A percentile compares a stretch with the other conserved stretches of the same genome.
These are phyloP conservation scores for Nitzschia sp. DNA, from an alignment of 108 stramenopile species.

Conservation along the genomic window DNA sequence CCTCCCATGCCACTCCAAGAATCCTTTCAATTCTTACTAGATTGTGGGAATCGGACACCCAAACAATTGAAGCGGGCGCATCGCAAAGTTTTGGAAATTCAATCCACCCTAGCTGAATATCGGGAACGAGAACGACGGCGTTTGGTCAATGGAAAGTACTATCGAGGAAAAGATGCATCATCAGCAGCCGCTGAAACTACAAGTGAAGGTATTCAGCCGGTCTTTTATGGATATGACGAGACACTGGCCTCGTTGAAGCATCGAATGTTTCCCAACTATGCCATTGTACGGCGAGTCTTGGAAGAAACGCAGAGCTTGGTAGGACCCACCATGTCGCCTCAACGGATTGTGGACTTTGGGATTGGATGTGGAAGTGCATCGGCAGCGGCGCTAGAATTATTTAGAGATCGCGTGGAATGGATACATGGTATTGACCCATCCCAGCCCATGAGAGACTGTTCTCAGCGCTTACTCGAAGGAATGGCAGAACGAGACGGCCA, in stretches of 20 bases:
- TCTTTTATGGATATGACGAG: conserved; percentile 73
- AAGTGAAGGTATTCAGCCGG: conserved; percentile 44
- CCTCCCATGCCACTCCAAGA: conserved; percentile 22
- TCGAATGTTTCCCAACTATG: conserved; percentile 70
- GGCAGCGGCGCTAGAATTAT: conserved; percentile 73
- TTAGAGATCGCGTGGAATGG: conserved; percentile 70
- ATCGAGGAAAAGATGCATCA: conserved; percentile 10
- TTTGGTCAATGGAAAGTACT: conserved; percentile 39
- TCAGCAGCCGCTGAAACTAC: conserved; percentile 1
- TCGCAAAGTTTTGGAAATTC: conserved; percentile 29
- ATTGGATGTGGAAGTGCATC: conserved; percentile 75
- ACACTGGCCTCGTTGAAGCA: conserved; percentile 57
- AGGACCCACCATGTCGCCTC: conserved; percentile 46
- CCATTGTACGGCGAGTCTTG: conserved; percentile 64
- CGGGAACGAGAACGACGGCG: conserved; percentile 54
- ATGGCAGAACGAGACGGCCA: conserved; percentile 21
- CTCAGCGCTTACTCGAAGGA: conserved; percentile 53
- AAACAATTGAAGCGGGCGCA: conserved; percentile 43
- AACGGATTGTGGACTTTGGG: conserved; percentile 73
- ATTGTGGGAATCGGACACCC: conserved; percentile 30
- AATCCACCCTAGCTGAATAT: conserved; percentile 34
- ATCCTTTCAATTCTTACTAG: conserved; percentile 17
- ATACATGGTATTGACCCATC: conserved; percentile 83
- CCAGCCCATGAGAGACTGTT: conserved; percentile 71
- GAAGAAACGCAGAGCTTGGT: conserved; percentile 66